phyloP scores from a whole-genome alignment of 1,284 basidiomycete species.

The Rhizopogon hawkerae region DNA sequence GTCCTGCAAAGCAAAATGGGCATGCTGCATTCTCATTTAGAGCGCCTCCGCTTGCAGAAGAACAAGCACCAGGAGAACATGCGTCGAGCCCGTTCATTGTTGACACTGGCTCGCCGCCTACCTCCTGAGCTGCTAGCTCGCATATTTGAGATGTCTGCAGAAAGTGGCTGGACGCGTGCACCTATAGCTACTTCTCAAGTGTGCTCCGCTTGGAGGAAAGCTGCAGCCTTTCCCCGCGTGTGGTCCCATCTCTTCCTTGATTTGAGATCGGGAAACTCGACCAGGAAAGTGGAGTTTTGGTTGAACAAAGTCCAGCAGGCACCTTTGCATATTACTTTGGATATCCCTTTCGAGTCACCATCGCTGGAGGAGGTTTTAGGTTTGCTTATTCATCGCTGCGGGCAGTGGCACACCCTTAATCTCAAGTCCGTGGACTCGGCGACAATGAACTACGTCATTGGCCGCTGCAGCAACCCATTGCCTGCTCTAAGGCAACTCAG shows the following conservation, averaged over 20 bases:
- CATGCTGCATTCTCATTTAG: conserved; percentile 31
- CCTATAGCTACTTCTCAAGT: conserved; percentile 52
- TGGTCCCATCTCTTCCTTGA: conserved; percentile 54
- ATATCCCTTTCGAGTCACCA: conserved; percentile 26
- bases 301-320: conserved; percentile 36
- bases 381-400: conserved; percentile 31
- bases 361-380: conserved; percentile 30
- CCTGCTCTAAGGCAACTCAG: conserved; percentile 22
- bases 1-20: conserved; percentile 38
- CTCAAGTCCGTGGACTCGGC: conserved; percentile 32
- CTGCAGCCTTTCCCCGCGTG: conserved; percentile 40
- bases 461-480: conserved; percentile 27
- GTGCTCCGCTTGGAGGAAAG: conserved; percentile 52
- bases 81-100: conserved; percentile 37
- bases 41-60: conserved; percentile 37
- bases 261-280: conserved; percentile 36
- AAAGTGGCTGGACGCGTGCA: conserved; percentile 45
- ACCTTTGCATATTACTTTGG: conserved; percentile 38
- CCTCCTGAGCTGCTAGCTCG: conserved; percentile 47
- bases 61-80: conserved; percentile 35
- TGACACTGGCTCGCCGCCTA: conserved; percentile 48
- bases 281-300: conserved; percentile 41
- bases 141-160: conserved; percentile 46
- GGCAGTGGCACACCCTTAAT: conserved; percentile 38
- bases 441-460: conserved; percentile 34